Evolutionary conservation across 768 basidiomycete genomes (phyloP).

Genomic region (Panus rudis): DNA sequence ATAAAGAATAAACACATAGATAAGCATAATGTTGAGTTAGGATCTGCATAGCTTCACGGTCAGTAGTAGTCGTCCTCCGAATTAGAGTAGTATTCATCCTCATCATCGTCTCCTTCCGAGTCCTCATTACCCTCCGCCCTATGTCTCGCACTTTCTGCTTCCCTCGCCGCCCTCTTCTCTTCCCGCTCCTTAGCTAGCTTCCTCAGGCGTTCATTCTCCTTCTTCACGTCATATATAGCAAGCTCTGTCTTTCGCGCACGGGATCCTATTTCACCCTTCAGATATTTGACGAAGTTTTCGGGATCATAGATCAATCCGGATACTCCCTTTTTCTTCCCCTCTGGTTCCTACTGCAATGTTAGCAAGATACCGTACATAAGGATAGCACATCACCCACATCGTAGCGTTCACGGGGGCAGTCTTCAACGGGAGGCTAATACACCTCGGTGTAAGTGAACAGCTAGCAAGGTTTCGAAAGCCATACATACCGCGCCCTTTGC

Average conservation of each 20-base stretch:
- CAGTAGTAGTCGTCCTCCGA: too few species aligned
- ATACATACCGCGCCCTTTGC: slow-evolving; percentile 13
- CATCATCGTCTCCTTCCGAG: slow-evolving; percentile 5
- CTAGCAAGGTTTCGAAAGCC: background rate
- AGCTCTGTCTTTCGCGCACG: slow-evolving; percentile 15
- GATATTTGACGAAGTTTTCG: slow-evolving; percentile 20
- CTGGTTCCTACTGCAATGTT: slow-evolving; percentile 15
- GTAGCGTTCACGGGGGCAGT: slow-evolving; percentile 3
- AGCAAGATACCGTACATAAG: background rate
- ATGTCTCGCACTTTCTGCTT: slow-evolving; percentile 7
- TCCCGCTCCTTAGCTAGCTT: background rate
- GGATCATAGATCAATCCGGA: slow-evolving; percentile 14
- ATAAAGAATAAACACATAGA: too few species aligned
- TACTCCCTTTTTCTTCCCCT: slow-evolving; percentile 18
- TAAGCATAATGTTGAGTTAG: too few species aligned
- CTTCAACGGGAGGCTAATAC: slow-evolving; percentile 15
- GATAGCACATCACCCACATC: background rate
- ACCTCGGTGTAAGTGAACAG: background rate
- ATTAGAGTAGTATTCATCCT: background rate
- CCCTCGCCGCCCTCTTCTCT: slow-evolving; percentile 1
- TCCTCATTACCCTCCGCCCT: slow-evolving; percentile 10
- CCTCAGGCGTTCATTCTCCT: slow-evolving; percentile 6
- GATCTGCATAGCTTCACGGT: too few species aligned
- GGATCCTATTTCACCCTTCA: slow-evolving; percentile 19
- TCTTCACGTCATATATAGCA: slow-evolving; percentile 17